A percentile compares a stretch with the other conserved stretches of the same genome.
Evolutionary conservation across 495 filamentous ascomycete species (phyloP).

Genomic region (Aspergillus nanangensis): DNA sequence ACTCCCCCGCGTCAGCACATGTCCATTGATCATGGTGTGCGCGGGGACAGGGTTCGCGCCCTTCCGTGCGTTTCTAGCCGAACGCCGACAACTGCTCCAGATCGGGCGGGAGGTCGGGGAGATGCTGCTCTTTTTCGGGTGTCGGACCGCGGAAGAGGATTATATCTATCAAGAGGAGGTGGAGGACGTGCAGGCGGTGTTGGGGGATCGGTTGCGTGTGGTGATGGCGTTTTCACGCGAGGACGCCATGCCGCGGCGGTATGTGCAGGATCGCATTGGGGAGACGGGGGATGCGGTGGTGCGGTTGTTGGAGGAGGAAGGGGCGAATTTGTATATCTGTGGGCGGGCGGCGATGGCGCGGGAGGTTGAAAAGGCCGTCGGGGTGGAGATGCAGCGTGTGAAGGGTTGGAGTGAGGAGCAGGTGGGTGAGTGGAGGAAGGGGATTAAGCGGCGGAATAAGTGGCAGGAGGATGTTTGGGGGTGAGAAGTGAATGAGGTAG

Average conservation of each 20-base stretch:
- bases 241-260: slow-evolving; percentile 14
- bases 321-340: slow-evolving; percentile 46
- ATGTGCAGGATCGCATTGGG: slow-evolving; percentile 40
- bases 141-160: slow-evolving; percentile 35
- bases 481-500: too few species aligned
- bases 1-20: slow-evolving; percentile 25
- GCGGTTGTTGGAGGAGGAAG: slow-evolving; percentile 30
- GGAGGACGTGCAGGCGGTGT: slow-evolving; percentile 18
- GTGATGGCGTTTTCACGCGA: slow-evolving; percentile 33
- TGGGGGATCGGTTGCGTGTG: slow-evolving; percentile 22
- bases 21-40: slow-evolving; percentile 41
- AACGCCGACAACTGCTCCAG: slow-evolving; percentile 33
- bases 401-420: slow-evolving; percentile 33
- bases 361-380: slow-evolving; percentile 41
- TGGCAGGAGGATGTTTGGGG: slow-evolving; percentile 52
- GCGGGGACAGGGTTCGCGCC: slow-evolving; percentile 46
- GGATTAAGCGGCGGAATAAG: slow-evolving; percentile 39
- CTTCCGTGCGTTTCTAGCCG: slow-evolving; percentile 42
- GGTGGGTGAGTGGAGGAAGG: slow-evolving; percentile 37
- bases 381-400: slow-evolving; percentile 17
- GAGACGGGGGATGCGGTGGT: slow-evolving; percentile 31
- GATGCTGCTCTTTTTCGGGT: slow-evolving; percentile 45
- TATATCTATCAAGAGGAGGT: slow-evolving; percentile 40
- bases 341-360: slow-evolving; percentile 47
- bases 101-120: slow-evolving; percentile 35